A percentile compares a stretch with the other conserved stretches of the same genome.
phyloP scores from a whole-genome alignment of 805 yeast genomes.

The Saturnispora diversa region DNA sequence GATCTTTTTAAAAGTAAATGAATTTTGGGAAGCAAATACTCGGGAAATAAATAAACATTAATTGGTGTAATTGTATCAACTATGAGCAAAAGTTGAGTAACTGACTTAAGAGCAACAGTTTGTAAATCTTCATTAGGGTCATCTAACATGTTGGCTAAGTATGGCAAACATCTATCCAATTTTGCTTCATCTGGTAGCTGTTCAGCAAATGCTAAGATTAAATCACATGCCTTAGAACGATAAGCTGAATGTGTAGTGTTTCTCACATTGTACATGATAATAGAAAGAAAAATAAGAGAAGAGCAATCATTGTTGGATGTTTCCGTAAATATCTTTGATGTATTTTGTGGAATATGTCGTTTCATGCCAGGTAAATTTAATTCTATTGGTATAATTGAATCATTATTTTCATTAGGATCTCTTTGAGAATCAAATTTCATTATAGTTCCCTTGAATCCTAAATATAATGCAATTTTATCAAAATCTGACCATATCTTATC shows the following conservation, averaged over 20 bases:
- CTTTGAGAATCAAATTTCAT: conserved; percentile 13
- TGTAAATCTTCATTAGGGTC: conserved; percentile 62
- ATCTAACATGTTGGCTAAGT: conserved; percentile 61
- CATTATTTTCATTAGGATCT: conserved; percentile 11
- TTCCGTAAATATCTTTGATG: conserved; percentile 24
- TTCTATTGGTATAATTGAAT: conserved; percentile 31
- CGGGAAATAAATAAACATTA: conserved; percentile 71
- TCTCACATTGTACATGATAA: conserved; percentile 52
- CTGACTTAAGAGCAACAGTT: conserved; percentile 50
- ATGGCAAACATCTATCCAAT: conserved; percentile 79
- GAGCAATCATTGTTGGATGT: conserved; percentile 34
- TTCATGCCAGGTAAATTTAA: conserved; percentile 48
- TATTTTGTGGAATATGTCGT: conserved; percentile 36
- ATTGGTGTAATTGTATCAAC: conserved; percentile 63
- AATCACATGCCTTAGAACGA: conserved; percentile 63
- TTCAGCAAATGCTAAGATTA: conserved; percentile 69
- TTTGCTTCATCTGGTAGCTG: conserved; percentile 74
- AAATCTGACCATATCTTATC: conserved; percentile 52
- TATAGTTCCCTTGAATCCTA: conserved; percentile 30
- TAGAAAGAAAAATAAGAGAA: conserved; percentile 48
- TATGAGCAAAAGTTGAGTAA: conserved; percentile 59
- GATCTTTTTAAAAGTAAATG: conserved; percentile 35
- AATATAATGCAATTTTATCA: conserved; percentile 37
- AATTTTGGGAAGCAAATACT: conserved; percentile 71
- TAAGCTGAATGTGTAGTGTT: conserved; percentile 53